phyloP scores from a whole-genome alignment of 495 filamentous ascomycete species.

The Cenococcum geophilum region DNA sequence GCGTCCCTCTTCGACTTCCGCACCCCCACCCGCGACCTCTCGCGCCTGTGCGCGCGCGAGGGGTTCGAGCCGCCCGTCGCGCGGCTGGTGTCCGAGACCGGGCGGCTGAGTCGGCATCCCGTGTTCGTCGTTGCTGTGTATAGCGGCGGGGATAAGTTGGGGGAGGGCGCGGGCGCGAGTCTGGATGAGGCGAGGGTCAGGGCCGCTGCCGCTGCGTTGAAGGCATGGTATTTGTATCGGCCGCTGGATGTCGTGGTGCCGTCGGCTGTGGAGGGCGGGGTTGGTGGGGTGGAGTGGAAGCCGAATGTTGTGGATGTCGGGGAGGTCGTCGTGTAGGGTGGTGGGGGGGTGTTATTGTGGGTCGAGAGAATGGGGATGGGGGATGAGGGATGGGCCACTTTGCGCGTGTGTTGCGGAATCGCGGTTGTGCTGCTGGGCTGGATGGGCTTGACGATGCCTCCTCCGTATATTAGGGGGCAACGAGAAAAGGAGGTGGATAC shows the following conservation, averaged over 20 bases:
- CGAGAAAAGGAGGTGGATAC: no score
- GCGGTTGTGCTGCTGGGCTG: no score
- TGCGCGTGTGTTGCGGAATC: no score
- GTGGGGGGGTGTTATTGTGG: neutral
- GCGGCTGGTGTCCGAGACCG: constrained; percentile 80
- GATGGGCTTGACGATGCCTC: no score
- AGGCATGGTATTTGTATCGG: constrained; percentile 93
- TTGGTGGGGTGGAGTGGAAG: constrained; percentile 55
- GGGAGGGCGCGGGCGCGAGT: constrained; percentile 71
- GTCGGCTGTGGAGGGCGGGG: constrained; percentile 64
- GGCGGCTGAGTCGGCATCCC: constrained; percentile 69
- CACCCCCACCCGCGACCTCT: constrained; percentile 73
- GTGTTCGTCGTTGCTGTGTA: constrained; percentile 95
- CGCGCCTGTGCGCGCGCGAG: constrained; percentile 74
- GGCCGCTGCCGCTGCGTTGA: constrained; percentile 76
- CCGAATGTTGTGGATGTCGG: constrained; percentile 84
- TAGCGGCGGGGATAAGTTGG: constrained; percentile 78
- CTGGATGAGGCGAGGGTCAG: constrained; percentile 68
- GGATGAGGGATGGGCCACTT: neutral
- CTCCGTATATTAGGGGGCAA: no score
- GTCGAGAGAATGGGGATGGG: neutral
- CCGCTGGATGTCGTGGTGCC: constrained; percentile 67
- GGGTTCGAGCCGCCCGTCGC: constrained; percentile 84
- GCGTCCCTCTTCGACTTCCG: constrained; percentile 73
- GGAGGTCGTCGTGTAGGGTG: constrained; percentile 69